Evolutionary conservation across 371 early-diverging fungal genomes (phyloP), one percentile per base, ranked within the genome.

Genomic region (Zopfochytrium polystomum): DNA sequence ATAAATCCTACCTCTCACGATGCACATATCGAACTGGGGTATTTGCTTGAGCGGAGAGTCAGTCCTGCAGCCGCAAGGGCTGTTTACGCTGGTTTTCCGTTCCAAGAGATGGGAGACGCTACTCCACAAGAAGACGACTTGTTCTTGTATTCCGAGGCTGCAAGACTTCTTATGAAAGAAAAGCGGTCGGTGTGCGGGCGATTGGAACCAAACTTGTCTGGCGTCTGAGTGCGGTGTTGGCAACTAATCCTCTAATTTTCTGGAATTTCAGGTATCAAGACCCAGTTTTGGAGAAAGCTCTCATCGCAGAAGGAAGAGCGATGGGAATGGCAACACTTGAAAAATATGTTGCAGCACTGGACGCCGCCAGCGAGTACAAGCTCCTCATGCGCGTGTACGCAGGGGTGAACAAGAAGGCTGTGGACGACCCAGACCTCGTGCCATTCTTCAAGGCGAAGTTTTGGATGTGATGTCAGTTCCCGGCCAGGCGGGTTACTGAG

Each of bases 1-100:
- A 38, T 65, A 2, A 51, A 55, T 2, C 65, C 61, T 2, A 23
- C 34, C 33, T 20, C n/a, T 9, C 70, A 71, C 51, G 77, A 76
- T 55, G 63, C 73, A 15, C 73, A 76, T 59, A 73, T 73, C 38
- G 77, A 76, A 46, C 55, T 76, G 3, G 73, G 58, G 2, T 23
- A 58, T 4, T 3, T 76, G 11, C 57, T 71, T 3, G 68, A 71
- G 52, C 33, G 66, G 11, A 56, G 62, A 33, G 58, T 48, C 1
- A 30, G 56, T 0, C 48, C 60, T 1, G 44, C 26, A 20, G 62
- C 53, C 4, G 70, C 72, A 1, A 63, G 63, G 0, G 67, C 68
- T 31, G 2, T 76, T 4, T 71, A 63, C 53, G 51, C 46, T 1
- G 13, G 46, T 0, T 76, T 64, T 50, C 77, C 77, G 9, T 73